Conservation (phyloP, 1,284 basidiomycete genomes). For the Mycosarcoma mackinlayi region DNA sequence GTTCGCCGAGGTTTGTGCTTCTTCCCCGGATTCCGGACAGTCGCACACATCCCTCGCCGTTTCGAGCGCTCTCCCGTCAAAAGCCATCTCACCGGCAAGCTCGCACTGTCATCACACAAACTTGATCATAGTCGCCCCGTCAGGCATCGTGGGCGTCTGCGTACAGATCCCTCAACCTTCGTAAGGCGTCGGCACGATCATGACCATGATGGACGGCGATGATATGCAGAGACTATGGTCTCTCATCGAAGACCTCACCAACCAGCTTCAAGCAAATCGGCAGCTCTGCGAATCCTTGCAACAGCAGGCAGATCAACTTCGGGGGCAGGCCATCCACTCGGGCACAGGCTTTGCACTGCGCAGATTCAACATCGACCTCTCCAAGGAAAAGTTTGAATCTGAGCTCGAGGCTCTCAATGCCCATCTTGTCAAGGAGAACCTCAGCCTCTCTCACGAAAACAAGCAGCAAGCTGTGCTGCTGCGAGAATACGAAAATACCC, state of each 20-base stretch:
- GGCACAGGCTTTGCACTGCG: conserved; percentile 84
- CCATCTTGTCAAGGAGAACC: conserved; percentile 91
- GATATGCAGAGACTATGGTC: conserved; percentile 63
- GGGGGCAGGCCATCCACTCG: conserved; percentile 78
- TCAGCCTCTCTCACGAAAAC: conserved; percentile 89
- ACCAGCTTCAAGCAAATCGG: conserved; percentile 85
- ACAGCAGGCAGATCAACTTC: conserved; percentile 77
- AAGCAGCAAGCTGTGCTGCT: conserved; percentile 87
- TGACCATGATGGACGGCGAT: conserved; percentile 59
- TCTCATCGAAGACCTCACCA: conserved; percentile 64
- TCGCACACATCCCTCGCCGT: too few relatives aligned
- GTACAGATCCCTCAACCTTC: not conserved
- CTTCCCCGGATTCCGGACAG: too few relatives aligned
- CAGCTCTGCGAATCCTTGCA: conserved; percentile 80
- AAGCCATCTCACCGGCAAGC: too few relatives aligned
- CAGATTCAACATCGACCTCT: conserved; percentile 92
- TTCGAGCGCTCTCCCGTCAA: too few relatives aligned
- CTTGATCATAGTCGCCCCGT: too few relatives aligned
- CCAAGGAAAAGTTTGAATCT: conserved; percentile 90
- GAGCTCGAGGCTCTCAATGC: conserved; percentile 91
- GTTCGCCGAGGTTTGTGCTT: too few relatives aligned
- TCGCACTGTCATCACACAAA: too few relatives aligned
- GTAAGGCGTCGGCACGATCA: conserved; percentile 8
- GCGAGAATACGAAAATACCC: conserved; percentile 92
- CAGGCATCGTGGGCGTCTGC: too few relatives aligned